phyloP scores from a whole-genome alignment of 345 rosid genomes.

The Eucalyptus tenuipes region DNA sequence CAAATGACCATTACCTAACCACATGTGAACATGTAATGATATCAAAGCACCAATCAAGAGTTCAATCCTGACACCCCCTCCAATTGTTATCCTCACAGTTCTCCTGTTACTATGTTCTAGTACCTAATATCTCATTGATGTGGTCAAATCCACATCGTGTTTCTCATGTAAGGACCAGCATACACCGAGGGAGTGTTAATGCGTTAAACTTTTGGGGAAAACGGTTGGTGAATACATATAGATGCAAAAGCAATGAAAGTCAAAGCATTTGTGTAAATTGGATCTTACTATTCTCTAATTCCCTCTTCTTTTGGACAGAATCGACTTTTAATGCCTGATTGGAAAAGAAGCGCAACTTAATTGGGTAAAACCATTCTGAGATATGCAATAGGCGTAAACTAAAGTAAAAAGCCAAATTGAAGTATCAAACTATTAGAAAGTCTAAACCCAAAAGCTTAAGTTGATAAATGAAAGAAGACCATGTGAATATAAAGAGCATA shows the following conservation, averaged over 20 bases:
- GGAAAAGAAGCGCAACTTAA: not conserved
- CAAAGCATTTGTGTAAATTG: not conserved
- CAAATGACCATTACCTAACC: not conserved
- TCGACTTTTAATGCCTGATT: not conserved
- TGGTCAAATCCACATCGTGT: not conserved
- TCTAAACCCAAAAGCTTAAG: not conserved
- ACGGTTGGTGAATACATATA: not conserved
- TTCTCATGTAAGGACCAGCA: not conserved
- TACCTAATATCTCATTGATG: not conserved
- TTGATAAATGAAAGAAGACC: not conserved
- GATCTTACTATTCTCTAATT: not conserved
- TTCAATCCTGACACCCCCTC: not conserved
- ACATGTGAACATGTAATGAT: not conserved
- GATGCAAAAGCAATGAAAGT: not conserved
- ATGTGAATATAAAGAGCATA: not conserved
- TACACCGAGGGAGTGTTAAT: not conserved
- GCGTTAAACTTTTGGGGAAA: not conserved
- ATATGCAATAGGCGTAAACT: not conserved
- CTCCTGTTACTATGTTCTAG: not conserved
- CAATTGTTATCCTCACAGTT: not conserved
- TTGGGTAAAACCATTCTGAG: not conserved
- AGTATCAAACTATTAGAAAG: not conserved
- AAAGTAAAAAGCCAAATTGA: not conserved
- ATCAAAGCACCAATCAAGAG: not conserved
- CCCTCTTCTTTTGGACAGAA: not conserved